These are phyloP conservation scores for Annulohypoxylon bovei DNA, from an alignment of 495 filamentous ascomycete genomes.

Conservation along the genomic window DNA sequence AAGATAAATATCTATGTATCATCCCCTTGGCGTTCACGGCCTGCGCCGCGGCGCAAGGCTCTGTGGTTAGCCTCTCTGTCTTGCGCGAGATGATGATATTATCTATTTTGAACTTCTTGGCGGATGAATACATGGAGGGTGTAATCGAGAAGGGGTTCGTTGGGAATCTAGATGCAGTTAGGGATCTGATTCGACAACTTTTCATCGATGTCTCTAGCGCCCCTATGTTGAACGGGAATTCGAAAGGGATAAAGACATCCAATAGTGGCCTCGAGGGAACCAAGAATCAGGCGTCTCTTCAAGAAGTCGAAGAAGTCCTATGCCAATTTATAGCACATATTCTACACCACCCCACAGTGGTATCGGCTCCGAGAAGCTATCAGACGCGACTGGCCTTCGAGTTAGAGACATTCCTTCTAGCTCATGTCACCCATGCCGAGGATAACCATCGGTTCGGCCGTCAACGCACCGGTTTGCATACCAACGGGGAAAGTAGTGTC, in stretches of 20 bases:
- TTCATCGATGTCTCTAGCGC: background rate
- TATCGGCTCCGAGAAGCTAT: background rate
- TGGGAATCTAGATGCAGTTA: background rate
- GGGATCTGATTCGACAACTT: background rate
- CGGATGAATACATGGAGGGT: conserved; percentile 53
- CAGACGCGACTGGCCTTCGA: conserved; percentile 24
- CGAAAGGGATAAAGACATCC: too few species aligned
- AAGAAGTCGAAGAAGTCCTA: background rate
- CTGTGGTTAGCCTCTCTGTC: background rate
- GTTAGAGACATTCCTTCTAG: conserved; percentile 38
- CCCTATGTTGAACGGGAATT: background rate
- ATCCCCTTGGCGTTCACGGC: conserved; percentile 49
- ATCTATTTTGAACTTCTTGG: conserved; percentile 50
- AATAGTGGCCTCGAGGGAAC: background rate
- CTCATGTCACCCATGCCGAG: conserved; percentile 42
- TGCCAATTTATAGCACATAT: conserved; percentile 10
- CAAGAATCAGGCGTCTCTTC: background rate
- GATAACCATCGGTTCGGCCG: conserved; percentile 35
- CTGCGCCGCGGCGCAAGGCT: conserved; percentile 20
- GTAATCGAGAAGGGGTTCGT: conserved; percentile 21
- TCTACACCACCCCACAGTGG: conserved; percentile 10
- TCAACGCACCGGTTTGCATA: too few species aligned
- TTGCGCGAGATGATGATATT: conserved; percentile 57
- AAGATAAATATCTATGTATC: conserved; percentile 52
- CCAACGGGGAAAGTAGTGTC: too few species aligned